Percentiles rank a stretch among this genome's conserved stretches.
Evolutionary conservation across 1,284 basidiomycete genomes (phyloP).

Genomic region (Trametes sp.): DNA sequence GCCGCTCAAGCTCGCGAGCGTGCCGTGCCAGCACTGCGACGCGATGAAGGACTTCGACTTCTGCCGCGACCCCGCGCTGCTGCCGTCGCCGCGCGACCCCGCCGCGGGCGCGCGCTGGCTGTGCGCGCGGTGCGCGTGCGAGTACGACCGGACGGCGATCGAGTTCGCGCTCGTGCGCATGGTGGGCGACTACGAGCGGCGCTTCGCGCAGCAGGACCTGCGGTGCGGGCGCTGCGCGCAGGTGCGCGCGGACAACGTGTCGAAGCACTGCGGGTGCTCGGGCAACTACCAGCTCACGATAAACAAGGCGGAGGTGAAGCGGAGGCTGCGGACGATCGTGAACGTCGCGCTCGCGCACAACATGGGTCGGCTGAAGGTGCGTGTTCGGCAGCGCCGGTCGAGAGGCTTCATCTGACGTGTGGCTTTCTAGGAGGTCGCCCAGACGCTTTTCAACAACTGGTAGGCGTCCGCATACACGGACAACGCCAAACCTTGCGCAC

Average conservation of each 20-base stretch:
- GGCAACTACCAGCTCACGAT: slow-evolving; percentile 80
- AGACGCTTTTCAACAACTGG: slow-evolving; percentile 34
- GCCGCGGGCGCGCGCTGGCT: slow-evolving; percentile 60
- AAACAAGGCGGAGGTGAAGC: slow-evolving; percentile 72
- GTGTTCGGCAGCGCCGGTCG: no score
- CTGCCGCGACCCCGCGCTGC: slow-evolving; percentile 90
- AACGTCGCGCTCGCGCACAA: slow-evolving; percentile 83
- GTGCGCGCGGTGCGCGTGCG: slow-evolving; percentile 78
- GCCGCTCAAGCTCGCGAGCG: slow-evolving; percentile 85
- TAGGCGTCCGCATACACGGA: slow-evolving; percentile 11
- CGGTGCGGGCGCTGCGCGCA: slow-evolving; percentile 89
- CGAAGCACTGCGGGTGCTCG: slow-evolving; percentile 88
- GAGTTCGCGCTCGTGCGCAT: slow-evolving; percentile 88
- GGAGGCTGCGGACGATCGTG: slow-evolving; percentile 79
- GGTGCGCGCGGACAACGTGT: slow-evolving; percentile 88
- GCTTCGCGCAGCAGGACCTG: slow-evolving; percentile 90
- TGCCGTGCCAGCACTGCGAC: slow-evolving; percentile 93
- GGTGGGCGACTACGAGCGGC: slow-evolving; percentile 75
- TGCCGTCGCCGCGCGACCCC: slow-evolving; percentile 62
- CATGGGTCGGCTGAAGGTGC: slow-evolving; percentile 69
- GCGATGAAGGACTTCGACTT: slow-evolving; percentile 92
- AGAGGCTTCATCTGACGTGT: neutral
- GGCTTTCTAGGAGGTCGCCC: slow-evolving; percentile 49
- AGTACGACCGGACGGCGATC: slow-evolving; percentile 88
- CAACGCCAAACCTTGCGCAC: neutral